Conservation (phyloP, 108 stramenopile species). For the Nitzschia sp. region DNA sequence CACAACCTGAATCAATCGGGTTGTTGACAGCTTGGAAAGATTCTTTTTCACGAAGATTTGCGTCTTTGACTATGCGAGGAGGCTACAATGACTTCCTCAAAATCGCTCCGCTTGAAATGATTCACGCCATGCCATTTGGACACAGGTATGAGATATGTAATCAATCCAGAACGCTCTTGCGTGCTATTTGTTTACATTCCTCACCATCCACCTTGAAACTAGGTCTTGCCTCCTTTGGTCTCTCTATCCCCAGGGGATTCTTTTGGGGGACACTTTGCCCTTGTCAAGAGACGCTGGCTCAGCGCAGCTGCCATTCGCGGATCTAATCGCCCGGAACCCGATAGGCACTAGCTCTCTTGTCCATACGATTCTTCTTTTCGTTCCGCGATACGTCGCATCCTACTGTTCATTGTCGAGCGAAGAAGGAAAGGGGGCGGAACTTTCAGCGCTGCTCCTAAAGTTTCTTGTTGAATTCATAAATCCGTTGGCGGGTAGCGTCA, state of each 20-base stretch:
- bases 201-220: too few relatives aligned
- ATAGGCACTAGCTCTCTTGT: too few relatives aligned
- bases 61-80: neutral
- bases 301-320: too few relatives aligned
- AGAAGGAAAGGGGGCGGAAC: too few relatives aligned
- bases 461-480: neutral
- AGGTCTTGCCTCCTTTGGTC: neutral
- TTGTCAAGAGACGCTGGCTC: neutral
- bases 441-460: too few relatives aligned
- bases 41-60: neutral
- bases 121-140: neutral
- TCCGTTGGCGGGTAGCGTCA: neutral
- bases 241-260: neutral
- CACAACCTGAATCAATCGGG: neutral
- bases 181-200: too few relatives aligned
- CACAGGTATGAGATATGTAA: neutral
- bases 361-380: too few relatives aligned
- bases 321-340: too few relatives aligned
- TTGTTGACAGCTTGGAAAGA: neutral
- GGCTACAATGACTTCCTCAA: neutral
- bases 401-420: too few relatives aligned
- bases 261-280: neutral
- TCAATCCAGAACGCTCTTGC: too few relatives aligned
- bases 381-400: too few relatives aligned
- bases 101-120: neutral